Base-by-base conservation (phyloP, 495 filamentous ascomycete species). In the Melanomma pulvis-pyrius region DNA sequence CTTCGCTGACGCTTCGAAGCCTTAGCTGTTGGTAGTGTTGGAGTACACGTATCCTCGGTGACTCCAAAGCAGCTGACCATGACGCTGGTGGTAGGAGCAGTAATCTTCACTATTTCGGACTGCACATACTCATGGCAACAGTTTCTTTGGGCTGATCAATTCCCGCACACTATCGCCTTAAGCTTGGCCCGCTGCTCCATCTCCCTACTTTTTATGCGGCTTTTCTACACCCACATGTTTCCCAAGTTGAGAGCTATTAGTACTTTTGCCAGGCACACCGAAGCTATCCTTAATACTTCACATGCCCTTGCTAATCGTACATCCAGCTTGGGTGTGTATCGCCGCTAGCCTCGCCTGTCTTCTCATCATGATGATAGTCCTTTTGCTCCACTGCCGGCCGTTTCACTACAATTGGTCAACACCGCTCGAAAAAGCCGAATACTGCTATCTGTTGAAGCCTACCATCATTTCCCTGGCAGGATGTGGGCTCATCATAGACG, bases 161-260 rank as follows among this genome's bases (percentile, higher is more conserved):
- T 66, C 29, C 50, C 68, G 7, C 56, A 66, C 21, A 56, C 51
- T 26, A 34, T 61, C 24, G 62, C 29, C 29, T 30, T 70, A 26
- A 65, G 30, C n/a, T n/a, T 61, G 3, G 30, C 32, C 17, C 56
- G 61, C 11, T 46, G 26, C 46, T 65, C 67, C n/a, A 70, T 70
- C 32, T 22, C 53, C 22, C 39, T 61, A 17, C 55, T 70, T 3
- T 66, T 70, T 36, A 48, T 70, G 2, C 61, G 67, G 1, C 28
- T 54, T 6, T 70, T 70, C 41, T 66, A 52, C 50, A 61, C 34
- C n/a, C 36, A 39, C 13, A 48, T 58, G 29, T 63, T 57, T 29
- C 56, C 62, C 13, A 61, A 61, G 22, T 56, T 65, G 21, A 51
- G 68, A 53, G 26, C 8, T 25, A 32, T 25, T 53, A 49, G 62